phyloP scores from a whole-genome alignment of 164 flowering plant genomes.

The Santalum album region DNA sequence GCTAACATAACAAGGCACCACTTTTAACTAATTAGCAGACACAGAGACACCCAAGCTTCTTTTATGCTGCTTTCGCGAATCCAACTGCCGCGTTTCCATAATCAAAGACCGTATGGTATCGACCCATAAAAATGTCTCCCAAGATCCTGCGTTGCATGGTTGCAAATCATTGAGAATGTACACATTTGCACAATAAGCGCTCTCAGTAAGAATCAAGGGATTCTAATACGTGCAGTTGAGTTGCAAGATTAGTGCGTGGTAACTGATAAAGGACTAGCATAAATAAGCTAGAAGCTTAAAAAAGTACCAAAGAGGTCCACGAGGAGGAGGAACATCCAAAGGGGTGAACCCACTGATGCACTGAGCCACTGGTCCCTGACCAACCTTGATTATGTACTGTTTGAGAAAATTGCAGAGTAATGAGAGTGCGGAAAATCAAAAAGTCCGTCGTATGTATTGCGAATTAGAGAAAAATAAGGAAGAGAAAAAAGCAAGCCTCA shows the following conservation, averaged over 20 bases:
- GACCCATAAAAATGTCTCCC: constrained; percentile 66
- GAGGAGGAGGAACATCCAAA: constrained; percentile 63
- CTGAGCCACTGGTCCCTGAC: constrained; percentile 52
- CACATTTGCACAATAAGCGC: neutral
- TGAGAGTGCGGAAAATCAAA: no score
- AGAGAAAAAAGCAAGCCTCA: neutral
- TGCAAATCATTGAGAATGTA: neutral
- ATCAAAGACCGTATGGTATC: constrained; percentile 58
- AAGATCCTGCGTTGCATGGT: constrained; percentile 36
- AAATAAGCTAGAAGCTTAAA: neutral
- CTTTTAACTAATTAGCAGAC: no score
- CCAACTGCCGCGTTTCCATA: constrained; percentile 43
- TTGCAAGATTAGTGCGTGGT: no score
- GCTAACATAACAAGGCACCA: no score
- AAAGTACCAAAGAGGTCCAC: constrained; percentile 72
- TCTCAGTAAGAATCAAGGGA: no score
- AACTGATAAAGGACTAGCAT: neutral
- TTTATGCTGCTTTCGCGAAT: constrained; percentile 54
- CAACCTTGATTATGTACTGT: constrained; percentile 64
- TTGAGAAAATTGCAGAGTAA: neutral
- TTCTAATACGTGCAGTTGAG: no score
- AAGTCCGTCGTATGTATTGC: no score
- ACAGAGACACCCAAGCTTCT: no score
- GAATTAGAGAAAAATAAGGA: no score
- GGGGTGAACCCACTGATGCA: constrained; percentile 71